Percentiles rank a stretch among this genome's conserved stretches.
Evolutionary conservation across 441 rosid species (phyloP).

Genomic region (Erysimum pusillum): DNA sequence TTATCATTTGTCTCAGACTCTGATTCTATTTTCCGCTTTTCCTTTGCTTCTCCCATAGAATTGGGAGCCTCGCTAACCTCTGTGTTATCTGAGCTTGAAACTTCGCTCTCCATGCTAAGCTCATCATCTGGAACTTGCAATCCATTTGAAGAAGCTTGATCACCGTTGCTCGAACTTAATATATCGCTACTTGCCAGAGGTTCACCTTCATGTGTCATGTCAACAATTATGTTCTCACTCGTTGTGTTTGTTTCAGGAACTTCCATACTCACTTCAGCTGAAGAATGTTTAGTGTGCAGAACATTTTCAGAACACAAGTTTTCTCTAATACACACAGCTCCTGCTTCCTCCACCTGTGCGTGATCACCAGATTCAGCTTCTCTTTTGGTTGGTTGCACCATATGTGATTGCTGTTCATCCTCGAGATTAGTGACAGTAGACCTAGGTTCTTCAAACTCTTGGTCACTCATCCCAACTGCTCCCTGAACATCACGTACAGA

Average conservation of each 20-base stretch:
- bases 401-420: constrained; percentile 37
- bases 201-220: constrained; percentile 44
- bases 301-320: constrained; percentile 36
- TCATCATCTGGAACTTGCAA: constrained; percentile 49
- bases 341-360: constrained; percentile 44
- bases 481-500: constrained; percentile 46
- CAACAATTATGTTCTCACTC: constrained; percentile 42
- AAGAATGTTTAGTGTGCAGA: constrained; percentile 27
- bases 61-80: constrained; percentile 36
- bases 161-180: constrained; percentile 43
- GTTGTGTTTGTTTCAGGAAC: constrained; percentile 33
- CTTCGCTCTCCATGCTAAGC: constrained; percentile 43
- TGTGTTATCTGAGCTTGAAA: constrained; percentile 47
- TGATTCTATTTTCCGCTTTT: constrained; percentile 66
- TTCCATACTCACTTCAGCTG: constrained; percentile 48
- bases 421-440: constrained; percentile 37
- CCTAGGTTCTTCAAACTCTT: constrained; percentile 43
- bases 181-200: constrained; percentile 31
- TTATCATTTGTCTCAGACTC: constrained; percentile 56
- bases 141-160: constrained; percentile 48
- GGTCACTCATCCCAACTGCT: constrained; percentile 43
- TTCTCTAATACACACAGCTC: constrained; percentile 46
- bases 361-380: constrained; percentile 46
- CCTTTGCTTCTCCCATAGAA: constrained; percentile 51
- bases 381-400: constrained; percentile 35